phyloP scores from a whole-genome alignment of 371 early-diverging fungal species.

The Syncephalastrum monosporum region DNA sequence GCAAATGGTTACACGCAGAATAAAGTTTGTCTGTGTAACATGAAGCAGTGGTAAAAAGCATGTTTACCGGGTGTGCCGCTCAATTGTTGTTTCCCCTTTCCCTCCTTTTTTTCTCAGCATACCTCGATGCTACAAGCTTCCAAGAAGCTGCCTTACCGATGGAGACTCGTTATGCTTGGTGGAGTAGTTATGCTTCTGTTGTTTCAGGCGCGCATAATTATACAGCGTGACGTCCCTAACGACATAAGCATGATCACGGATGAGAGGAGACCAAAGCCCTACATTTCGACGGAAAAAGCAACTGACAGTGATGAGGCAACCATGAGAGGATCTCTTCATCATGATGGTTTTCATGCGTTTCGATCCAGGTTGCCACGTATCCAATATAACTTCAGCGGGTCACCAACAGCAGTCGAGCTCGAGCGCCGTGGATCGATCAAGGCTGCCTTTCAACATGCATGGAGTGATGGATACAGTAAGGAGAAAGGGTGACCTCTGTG shows the following conservation, averaged over 20 bases:
- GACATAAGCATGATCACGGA: conserved; percentile 10
- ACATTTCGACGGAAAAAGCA: conserved; percentile 6
- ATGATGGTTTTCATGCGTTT: conserved; percentile 1
- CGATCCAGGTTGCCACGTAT: conserved; percentile 12
- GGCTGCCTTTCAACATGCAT: conserved; percentile 19
- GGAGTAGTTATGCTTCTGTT: neutral
- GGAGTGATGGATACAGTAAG: conserved; percentile 5
- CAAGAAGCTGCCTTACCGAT: conserved; percentile 13
- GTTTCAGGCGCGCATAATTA: neutral
- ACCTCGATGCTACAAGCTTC: neutral
- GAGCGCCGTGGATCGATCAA: conserved; percentile 30
- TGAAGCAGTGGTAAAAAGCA: neutral
- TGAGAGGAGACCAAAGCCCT: conserved; percentile 14
- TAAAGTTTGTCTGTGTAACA: conserved; percentile 5
- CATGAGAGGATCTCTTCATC: neutral
- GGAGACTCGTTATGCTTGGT: conserved; percentile 6
- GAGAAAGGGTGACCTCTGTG: neutral
- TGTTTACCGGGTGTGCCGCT: neutral
- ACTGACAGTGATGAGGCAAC: conserved; percentile 7
- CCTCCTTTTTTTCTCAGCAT: neutral
- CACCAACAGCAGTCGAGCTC: conserved; percentile 14
- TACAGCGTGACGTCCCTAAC: conserved; percentile 14
- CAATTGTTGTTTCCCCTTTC: conserved; percentile 3
- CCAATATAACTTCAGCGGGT: conserved; percentile 14
- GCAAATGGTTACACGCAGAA: conserved; percentile 1